A percentile compares a stretch with the other conserved stretches of the same genome.
phyloP scores from a whole-genome alignment of 306 rosid genomes.

The Corylus heterophylla region DNA sequence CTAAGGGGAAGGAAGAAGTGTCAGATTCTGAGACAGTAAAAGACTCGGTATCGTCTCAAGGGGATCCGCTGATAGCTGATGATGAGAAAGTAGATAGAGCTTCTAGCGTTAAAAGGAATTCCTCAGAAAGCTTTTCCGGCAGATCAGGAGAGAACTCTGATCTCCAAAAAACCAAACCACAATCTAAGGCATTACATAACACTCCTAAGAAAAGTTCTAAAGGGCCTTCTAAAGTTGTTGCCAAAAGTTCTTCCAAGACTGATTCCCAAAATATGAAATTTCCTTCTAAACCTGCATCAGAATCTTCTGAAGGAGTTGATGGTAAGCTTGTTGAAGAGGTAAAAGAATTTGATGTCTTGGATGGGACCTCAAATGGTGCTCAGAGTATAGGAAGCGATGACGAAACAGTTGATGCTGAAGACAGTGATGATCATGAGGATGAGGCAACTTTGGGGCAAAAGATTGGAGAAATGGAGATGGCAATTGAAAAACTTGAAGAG shows the following conservation, averaged over 20 bases:
- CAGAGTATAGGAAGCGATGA: constrained; percentile 43
- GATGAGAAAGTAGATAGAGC: constrained; percentile 63
- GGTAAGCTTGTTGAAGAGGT: constrained; percentile 48
- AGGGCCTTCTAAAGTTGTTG: constrained; percentile 38
- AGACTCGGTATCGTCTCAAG: constrained; percentile 78
- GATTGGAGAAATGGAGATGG: constrained; percentile 71
- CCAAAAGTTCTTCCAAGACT: constrained; percentile 34
- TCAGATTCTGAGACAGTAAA: constrained; percentile 70
- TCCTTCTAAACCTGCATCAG: constrained; percentile 48
- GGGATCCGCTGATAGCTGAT: constrained; percentile 53
- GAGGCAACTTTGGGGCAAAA: constrained; percentile 43
- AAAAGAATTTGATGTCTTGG: constrained; percentile 46
- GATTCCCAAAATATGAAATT: constrained; percentile 42
- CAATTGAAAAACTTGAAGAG: constrained; percentile 85
- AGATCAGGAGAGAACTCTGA: constrained; percentile 48
- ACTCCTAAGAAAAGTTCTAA: constrained; percentile 47
- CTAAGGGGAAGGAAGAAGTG: constrained; percentile 59
- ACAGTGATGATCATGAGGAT: constrained; percentile 46
- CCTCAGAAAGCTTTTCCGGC: constrained; percentile 38
- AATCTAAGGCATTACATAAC: constrained; percentile 33
- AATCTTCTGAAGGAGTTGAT: constrained; percentile 62
- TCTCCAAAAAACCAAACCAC: constrained; percentile 39
- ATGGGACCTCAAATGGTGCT: constrained; percentile 54
- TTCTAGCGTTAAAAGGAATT: constrained; percentile 41
- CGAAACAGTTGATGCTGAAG: constrained; percentile 42